Base-by-base conservation (phyloP, 257 asterid species). In the Mitragyna speciosa region DNA sequence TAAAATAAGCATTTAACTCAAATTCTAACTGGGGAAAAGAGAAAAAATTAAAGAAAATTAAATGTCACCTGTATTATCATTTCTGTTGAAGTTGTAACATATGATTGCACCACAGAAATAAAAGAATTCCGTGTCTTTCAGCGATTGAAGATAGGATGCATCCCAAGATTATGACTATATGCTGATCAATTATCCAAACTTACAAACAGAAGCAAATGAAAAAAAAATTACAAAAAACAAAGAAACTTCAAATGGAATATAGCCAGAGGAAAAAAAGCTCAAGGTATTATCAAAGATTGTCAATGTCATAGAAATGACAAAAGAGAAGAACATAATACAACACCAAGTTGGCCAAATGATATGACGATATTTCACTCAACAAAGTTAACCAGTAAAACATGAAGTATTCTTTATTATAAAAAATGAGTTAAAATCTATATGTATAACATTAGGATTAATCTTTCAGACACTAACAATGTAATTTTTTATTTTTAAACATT, bases 101-200 rank as follows among this genome's bases (percentile, higher is more conserved):
- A n/a, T n/a, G n/a, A n/a, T n/a, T n/a, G n/a, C n/a, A n/a, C n/a
- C n/a, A n/a, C n/a, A n/a, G n/a, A n/a, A n/a, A n/a, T n/a, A n/a
- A n/a, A n/a, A n/a, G n/a, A n/a, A n/a, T n/a, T n/a, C n/a, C n/a
- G n/a, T n/a, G n/a, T n/a, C n/a, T n/a, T n/a, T n/a, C n/a, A n/a
- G n/a, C n/a, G n/a, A n/a, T 73, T 73, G 4, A 71, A 70, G 74
- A 70, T 70, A 22, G 73, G 33, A 70, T 70, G 33, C 69, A 26
- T 63, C 36, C 33, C 51, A 70, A 6, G 7, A 69, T 15, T 41
- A 11, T 5, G 3, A 3, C 36, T n/a, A 20, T 43, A 12, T 24
- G 52, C 30, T 6, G 30, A 70, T 70, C 24, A 45, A 71, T 48
- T n/a, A 26, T 47, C 58, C 1, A 47, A 71, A 45, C 22, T 26